Evolutionary conservation across 345 rosid species (phyloP), one percentile per base, ranked within the genome.

Genomic region (Euphorbia pulcherrima): DNA sequence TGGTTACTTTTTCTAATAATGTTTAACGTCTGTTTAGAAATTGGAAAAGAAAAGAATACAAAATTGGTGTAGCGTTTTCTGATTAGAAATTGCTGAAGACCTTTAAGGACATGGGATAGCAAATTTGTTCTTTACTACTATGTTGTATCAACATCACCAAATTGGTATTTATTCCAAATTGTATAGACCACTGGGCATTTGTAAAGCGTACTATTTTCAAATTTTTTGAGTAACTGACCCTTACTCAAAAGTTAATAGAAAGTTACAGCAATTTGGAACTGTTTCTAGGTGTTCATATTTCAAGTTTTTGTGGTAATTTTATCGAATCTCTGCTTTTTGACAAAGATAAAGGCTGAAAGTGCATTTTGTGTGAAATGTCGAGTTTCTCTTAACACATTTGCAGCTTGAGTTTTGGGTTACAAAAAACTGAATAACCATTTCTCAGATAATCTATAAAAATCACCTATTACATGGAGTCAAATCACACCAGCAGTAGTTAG

Each of bases 1-100:
- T 69, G 41, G 24, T 72, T 70, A 16, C 65, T 33, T 67, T 80
- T 73, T 55, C 17, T 28, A 41, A 30, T 17, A 24, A 24, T 30
- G 4, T 23, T 23, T 47, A 48, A 9, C 24, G 13, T 65, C 47
- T 35, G 51, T 37, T 51, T 50, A 59, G 48, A 65, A 50, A 24
- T 21, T 72, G 51, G 59, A 21, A 44, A 7, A 14, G 57, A 21
- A 53, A 21, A 14, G 26, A 16, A 8, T 18, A 53, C 17, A 24
- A 18, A 46, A 56, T 23, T 6, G 9, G 9, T 13, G 23, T 18
- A 47, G 26, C 41, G 64, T 64, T 33, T 47, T 58, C 60, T 7
- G 40, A 33, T 16, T 37, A 65, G 64, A 50, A 26, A 57, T 27
- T n/a, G n/a, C n/a, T n/a, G n/a, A n/a, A n/a, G n/a, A n/a, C n/a